phyloP scores from a whole-genome alignment of 163 green algal genomes.

The Prototheca wickerhamii region DNA sequence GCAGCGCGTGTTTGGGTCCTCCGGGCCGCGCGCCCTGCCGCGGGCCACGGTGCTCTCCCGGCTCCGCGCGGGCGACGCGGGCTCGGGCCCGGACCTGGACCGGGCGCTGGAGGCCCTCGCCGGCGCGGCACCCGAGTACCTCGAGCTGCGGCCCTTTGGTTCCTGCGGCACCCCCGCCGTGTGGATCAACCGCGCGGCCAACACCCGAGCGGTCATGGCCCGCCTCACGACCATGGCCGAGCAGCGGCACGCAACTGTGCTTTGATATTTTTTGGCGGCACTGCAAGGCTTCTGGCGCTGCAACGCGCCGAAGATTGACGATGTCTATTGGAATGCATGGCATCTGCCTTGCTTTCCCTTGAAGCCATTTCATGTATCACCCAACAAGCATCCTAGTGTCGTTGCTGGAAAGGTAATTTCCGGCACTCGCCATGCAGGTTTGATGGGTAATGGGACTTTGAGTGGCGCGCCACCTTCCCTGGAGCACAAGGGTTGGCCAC shows the following conservation, averaged over 20 bases:
- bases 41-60: slow-evolving; percentile 12
- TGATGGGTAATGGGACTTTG: no score
- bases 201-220: slow-evolving; percentile 3
- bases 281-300: background rate
- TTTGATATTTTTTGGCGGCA: no score
- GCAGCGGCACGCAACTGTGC: background rate
- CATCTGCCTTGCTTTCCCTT: no score
- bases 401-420: no score
- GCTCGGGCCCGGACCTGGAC: slow-evolving; percentile 1
- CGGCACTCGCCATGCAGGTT: no score
- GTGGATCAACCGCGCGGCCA: slow-evolving; percentile 21
- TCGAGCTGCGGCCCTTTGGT: slow-evolving; percentile 22
- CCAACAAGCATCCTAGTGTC: no score
- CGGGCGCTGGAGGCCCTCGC: slow-evolving; percentile 10
- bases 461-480: no score
- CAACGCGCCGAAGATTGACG: background rate
- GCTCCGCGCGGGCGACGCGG: slow-evolving; percentile 8
- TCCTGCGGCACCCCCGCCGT: slow-evolving; percentile 26
- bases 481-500: no score
- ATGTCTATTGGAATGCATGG: no score
- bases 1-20: slow-evolving; percentile 25
- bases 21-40: slow-evolving; percentile 17
- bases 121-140: slow-evolving; percentile 19
- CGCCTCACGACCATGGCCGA: slow-evolving; percentile 11
- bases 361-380: background rate